These are phyloP conservation scores for Aurantiochytrium sp. DNA, from an alignment of 108 stramenopile genomes.

Conservation along the genomic window DNA sequence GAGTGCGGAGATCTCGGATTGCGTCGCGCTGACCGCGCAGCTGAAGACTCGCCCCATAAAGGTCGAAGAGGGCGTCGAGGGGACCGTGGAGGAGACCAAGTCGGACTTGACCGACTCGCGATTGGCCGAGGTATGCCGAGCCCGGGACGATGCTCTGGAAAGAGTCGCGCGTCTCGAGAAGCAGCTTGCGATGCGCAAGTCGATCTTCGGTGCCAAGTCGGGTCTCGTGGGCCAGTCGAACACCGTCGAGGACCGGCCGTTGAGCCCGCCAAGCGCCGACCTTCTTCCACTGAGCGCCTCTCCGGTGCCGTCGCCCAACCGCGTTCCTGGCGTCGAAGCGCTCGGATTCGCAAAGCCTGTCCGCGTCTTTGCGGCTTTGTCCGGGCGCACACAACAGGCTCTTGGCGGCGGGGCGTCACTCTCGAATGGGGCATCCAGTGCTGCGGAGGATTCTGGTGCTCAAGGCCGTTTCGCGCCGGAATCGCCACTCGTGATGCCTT, in stretches of 20 bases:
- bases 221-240: not conserved
- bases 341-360: not conserved
- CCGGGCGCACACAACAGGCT: not conserved
- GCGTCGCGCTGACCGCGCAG: too few relatives aligned
- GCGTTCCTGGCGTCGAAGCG: not conserved
- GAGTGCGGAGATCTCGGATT: too few relatives aligned
- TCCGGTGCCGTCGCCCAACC: not conserved
- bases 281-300: not conserved
- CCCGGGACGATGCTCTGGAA: not conserved
- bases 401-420: too few relatives aligned
- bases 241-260: not conserved
- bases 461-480: not conserved
- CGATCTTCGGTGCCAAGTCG: conserved; percentile 2
- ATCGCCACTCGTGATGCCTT: not conserved
- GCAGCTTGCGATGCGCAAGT: conserved; percentile 20
- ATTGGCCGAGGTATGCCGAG: not conserved
- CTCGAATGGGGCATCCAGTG: too few relatives aligned
- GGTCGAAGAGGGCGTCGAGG: too few relatives aligned
- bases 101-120: not conserved
- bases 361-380: not conserved
- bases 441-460: not conserved
- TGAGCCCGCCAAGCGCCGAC: not conserved
- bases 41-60: too few relatives aligned
- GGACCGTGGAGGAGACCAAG: not conserved
- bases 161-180: not conserved